Conservation (phyloP, 1,139 yeast genomes). For the Blastobotrys indianensis region DNA sequence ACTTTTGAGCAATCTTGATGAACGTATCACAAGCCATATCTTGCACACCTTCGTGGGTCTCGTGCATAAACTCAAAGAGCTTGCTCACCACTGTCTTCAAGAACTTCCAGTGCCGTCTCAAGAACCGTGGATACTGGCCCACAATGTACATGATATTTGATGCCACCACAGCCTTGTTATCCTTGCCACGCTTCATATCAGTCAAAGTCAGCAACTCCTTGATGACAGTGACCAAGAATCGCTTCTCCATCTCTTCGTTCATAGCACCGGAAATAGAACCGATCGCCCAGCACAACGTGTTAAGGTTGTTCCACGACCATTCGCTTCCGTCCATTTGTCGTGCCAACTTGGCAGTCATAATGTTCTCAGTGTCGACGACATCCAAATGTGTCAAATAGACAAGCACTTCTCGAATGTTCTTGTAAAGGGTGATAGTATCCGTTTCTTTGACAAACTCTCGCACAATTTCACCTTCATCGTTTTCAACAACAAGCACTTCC, state of each 20-base stretch:
- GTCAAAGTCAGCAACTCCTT: constrained; percentile 86
- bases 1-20: constrained; percentile 88
- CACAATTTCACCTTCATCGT: constrained; percentile 98
- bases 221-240: constrained; percentile 86
- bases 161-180: constrained; percentile 97
- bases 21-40: constrained; percentile 99
- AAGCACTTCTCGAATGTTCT: constrained; percentile 90
- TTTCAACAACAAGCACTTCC: constrained; percentile 92
- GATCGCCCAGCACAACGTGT: constrained; percentile 98
- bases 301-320: constrained; percentile 99
- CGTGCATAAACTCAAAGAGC: constrained; percentile 97
- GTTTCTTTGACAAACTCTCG: constrained; percentile 95
- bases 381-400: constrained; percentile 94
- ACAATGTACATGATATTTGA: constrained; percentile 98
- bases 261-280: constrained; percentile 98
- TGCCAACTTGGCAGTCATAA: constrained; percentile 86
- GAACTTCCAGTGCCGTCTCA: constrained; percentile 97
- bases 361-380: constrained; percentile 87
- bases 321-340: constrained; percentile 93
- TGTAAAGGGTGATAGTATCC: constrained; percentile 92
- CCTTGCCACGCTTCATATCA: constrained; percentile 95
- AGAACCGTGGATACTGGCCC: constrained; percentile 96
- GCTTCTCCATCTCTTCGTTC: constrained; percentile 96
- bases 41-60: constrained; percentile 98
- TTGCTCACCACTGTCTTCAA: constrained; percentile 92